Evolutionary conservation across 176 grass and related monocot species (phyloP).

Genomic region (Musa schizocarpa): DNA sequence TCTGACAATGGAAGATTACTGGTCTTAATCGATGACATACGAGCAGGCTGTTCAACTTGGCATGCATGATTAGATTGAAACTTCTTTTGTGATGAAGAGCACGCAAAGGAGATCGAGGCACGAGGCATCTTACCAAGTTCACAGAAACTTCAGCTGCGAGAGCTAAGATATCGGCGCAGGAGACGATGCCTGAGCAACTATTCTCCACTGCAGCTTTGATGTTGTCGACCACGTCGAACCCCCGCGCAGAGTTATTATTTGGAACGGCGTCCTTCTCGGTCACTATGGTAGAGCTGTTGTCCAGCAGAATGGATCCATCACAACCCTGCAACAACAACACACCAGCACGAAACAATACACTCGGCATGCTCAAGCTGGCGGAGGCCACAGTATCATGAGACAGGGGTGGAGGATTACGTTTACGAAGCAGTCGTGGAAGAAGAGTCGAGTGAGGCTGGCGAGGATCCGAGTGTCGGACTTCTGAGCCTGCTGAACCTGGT

Average conservation of each 20-base stretch:
- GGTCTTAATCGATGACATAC: too few species aligned
- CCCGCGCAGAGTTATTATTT: constrained; percentile 5
- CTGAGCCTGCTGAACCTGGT: constrained; percentile 44
- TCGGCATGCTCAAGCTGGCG: not conserved
- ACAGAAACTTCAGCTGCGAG: constrained; percentile 12
- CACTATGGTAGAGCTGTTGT: not conserved
- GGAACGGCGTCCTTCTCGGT: constrained; percentile 6
- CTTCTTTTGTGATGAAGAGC: too few species aligned
- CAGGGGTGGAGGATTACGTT: constrained; percentile 21
- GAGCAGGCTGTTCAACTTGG: not conserved
- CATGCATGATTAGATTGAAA: not conserved
- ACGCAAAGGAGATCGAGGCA: too few species aligned
- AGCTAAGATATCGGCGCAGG: constrained; percentile 20
- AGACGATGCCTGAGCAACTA: constrained; percentile 10
- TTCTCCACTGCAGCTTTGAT: constrained; percentile 13
- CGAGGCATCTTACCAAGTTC: not conserved
- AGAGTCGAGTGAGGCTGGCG: constrained; percentile 67
- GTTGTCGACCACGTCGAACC: constrained; percentile 10
- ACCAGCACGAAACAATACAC: not conserved
- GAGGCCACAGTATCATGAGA: too few species aligned
- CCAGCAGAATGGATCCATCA: constrained; percentile 17
- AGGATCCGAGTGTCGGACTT: constrained; percentile 41
- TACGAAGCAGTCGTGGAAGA: constrained; percentile 93
- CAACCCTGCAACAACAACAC: constrained; percentile 12
- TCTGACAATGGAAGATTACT: too few species aligned